A percentile compares a stretch with the other conserved stretches of the same genome.
phyloP scores from a whole-genome alignment of 177 flowering plant species.

The Vitis hybrid region DNA sequence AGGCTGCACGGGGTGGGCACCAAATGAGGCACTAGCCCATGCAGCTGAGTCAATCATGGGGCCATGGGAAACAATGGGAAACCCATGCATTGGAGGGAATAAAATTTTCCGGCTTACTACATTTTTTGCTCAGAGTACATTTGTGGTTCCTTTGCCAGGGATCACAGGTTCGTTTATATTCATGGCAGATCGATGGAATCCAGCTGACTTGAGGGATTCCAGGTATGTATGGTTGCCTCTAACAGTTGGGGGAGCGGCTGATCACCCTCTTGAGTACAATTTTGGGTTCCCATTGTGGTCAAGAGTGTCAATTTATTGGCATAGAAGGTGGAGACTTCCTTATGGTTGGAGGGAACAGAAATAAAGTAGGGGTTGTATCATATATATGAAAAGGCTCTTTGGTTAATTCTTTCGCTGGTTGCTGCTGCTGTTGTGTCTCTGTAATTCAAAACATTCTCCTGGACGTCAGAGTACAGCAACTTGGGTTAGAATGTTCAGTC shows the following conservation, averaged over 20 bases:
- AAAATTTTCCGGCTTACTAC: slow-evolving; percentile 65
- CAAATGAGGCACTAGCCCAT: slow-evolving; percentile 90
- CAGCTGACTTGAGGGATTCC: slow-evolving; percentile 83
- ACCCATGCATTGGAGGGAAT: slow-evolving; percentile 91
- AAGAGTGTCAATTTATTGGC: slow-evolving; percentile 90
- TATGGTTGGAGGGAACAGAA: slow-evolving; percentile 31
- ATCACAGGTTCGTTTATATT: slow-evolving; percentile 67
- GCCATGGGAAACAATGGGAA: slow-evolving; percentile 93
- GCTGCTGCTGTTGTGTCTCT: not conserved
- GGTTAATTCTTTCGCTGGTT: slow-evolving; percentile 14
- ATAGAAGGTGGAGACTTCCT: slow-evolving; percentile 85
- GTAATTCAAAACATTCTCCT: not conserved
- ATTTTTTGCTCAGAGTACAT: slow-evolving; percentile 88
- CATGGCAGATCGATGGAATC: slow-evolving; percentile 99
- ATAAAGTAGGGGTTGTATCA: slow-evolving; percentile 7
- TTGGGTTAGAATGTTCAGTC: not conserved
- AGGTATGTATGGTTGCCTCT: slow-evolving; percentile 90
- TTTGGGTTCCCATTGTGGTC: slow-evolving; percentile 97
- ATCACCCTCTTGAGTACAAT: slow-evolving; percentile 74
- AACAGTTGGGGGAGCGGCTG: slow-evolving; percentile 75
- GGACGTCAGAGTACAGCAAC: not conserved
- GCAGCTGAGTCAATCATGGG: slow-evolving; percentile 95
- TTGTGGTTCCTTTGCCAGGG: slow-evolving; percentile 69
- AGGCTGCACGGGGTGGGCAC: slow-evolving; percentile 98
- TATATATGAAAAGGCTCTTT: slow-evolving; percentile 2